phyloP scores from a whole-genome alignment of 225 moss, liverwort and hornwort genomes.

The Marchantia paleacea region DNA sequence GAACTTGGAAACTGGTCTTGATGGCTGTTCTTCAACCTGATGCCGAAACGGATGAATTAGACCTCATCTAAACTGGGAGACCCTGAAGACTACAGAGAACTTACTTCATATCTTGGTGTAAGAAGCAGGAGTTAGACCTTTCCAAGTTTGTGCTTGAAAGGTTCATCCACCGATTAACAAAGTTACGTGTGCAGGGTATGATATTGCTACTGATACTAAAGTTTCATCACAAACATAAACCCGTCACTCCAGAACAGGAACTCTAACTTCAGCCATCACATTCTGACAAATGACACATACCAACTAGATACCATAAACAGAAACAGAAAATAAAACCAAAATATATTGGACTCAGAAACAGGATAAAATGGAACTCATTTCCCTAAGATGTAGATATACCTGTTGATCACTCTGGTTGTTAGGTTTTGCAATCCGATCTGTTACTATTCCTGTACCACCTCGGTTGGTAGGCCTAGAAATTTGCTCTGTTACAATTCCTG shows the following conservation, averaged over 20 bases:
- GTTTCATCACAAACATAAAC: too few species aligned
- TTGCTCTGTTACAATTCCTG: neutral
- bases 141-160: neutral
- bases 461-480: neutral
- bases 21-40: slow-evolving; percentile 16
- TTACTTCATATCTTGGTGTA: neutral
- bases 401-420: slow-evolving; percentile 7
- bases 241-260: too few species aligned
- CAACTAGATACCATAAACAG: neutral
- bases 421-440: neutral
- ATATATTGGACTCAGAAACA: neutral
- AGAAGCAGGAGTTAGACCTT: neutral
- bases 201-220: too few species aligned
- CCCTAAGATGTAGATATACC: neutral
- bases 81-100: neutral
- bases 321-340: too few species aligned
- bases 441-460: neutral
- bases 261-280: neutral
- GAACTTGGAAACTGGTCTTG: slow-evolving; percentile 22
- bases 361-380: neutral
- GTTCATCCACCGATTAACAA: too few species aligned
- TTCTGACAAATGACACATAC: neutral
- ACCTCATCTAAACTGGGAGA: neutral
- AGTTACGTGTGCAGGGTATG: too few species aligned
- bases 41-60: neutral